Conservation (phyloP, 129 eudicot genomes). For the Flaveria ramosissima region DNA sequence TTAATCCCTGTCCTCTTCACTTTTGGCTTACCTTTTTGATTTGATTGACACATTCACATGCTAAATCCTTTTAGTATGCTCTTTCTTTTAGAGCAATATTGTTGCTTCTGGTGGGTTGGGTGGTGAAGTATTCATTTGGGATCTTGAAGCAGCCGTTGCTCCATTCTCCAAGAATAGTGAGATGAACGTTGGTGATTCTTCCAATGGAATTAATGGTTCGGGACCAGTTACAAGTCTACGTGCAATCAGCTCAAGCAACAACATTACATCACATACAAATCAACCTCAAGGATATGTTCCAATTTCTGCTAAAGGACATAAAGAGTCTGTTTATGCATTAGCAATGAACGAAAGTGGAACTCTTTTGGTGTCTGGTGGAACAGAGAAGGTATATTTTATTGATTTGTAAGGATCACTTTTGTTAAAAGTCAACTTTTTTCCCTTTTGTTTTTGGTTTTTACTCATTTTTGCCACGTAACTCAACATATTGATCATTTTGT, state of each 20-base stretch:
- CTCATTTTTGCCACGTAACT: slow-evolving; percentile 7
- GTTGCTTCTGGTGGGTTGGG: slow-evolving; percentile 93
- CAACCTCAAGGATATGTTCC: slow-evolving; percentile 78
- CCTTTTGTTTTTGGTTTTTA: neutral
- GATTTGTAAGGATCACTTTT: slow-evolving; percentile 4
- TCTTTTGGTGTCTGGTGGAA: slow-evolving; percentile 95
- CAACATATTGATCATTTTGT: neutral
- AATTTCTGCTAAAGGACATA: slow-evolving; percentile 86
- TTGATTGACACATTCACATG: slow-evolving; percentile 16
- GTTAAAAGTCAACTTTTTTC: slow-evolving; percentile 1
- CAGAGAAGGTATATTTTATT: slow-evolving; percentile 67
- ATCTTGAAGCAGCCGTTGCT: slow-evolving; percentile 83
- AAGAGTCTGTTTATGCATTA: slow-evolving; percentile 94
- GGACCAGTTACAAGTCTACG: slow-evolving; percentile 66
- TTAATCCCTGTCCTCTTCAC: neutral
- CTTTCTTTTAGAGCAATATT: slow-evolving; percentile 55
- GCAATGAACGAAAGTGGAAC: slow-evolving; percentile 82
- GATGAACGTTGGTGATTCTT: slow-evolving; percentile 49
- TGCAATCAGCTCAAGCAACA: slow-evolving; percentile 72
- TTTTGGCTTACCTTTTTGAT: neutral
- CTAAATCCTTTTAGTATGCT: neutral
- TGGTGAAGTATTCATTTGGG: slow-evolving; percentile 95
- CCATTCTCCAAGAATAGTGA: slow-evolving; percentile 63
- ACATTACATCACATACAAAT: slow-evolving; percentile 61
- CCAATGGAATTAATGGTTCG: slow-evolving; percentile 57